Evolutionary conservation across 2,329 filamentous ascomycete species (phyloP).

Genomic region (Curvularia lunata): DNA sequence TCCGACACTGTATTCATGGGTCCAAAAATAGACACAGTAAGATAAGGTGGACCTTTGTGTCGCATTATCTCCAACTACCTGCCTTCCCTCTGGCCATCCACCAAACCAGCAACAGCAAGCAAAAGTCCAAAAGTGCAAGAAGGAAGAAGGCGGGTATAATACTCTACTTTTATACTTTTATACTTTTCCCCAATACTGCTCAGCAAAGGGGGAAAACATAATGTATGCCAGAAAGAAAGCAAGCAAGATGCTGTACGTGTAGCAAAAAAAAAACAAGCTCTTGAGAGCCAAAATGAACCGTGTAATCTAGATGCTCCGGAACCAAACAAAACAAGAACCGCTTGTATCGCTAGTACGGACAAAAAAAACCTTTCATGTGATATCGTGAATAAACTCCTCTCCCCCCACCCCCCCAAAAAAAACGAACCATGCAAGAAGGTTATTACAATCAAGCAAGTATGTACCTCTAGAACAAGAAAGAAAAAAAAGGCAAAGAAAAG

Average conservation of each 20-base stretch:
- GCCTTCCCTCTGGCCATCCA: no score
- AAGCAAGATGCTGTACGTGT: background rate
- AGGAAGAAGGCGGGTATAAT: background rate
- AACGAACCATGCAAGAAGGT: background rate
- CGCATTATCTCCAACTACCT: no score
- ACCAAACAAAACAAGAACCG: background rate
- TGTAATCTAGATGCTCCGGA: background rate
- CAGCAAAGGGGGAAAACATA: background rate
- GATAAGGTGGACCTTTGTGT: no score
- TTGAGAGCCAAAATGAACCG: background rate
- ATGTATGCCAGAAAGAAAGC: background rate
- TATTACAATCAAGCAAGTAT: background rate
- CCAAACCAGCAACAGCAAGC: no score
- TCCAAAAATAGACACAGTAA: no score
- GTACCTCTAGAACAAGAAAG: background rate
- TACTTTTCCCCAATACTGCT: background rate
- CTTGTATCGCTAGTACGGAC: background rate
- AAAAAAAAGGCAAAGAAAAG: background rate
- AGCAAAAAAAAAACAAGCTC: conserved; percentile 1
- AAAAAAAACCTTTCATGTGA: background rate
- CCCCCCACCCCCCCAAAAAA: no score
- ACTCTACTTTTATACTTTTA: background rate
- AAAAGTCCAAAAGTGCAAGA: no score
- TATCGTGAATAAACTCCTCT: background rate
- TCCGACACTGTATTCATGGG: no score